Evolutionary conservation across 2,329 filamentous ascomycete species (phyloP).

Genomic region (Aspergillus intermedius): DNA sequence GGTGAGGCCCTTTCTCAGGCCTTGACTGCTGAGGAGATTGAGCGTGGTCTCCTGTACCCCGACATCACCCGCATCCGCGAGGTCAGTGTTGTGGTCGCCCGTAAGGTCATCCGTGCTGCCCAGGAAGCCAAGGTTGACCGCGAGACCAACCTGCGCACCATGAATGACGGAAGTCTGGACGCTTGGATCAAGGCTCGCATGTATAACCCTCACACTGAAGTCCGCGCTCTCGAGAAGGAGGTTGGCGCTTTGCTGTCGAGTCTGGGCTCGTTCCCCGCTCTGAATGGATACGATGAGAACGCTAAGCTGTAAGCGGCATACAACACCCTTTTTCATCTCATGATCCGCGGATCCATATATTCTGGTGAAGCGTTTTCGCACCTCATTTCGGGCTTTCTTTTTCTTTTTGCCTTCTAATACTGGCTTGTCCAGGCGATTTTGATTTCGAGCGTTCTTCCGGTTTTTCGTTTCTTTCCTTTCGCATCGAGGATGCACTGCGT

Average conservation of each 20-base stretch:
- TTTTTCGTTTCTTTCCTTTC: constrained; percentile 6
- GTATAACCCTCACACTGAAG: constrained; percentile 45
- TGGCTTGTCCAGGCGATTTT: constrained; percentile 12
- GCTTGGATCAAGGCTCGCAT: constrained; percentile 44
- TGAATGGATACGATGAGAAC: constrained; percentile 24
- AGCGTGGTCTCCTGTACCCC: constrained; percentile 82
- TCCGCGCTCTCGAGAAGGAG: constrained; percentile 42
- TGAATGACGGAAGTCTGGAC: constrained; percentile 40
- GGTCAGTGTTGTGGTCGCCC: constrained; percentile 76
- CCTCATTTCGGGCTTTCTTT: background rate
- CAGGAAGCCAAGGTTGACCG: constrained; percentile 68
- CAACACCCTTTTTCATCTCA: constrained; percentile 5
- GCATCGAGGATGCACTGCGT: constrained; percentile 10
- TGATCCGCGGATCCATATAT: background rate
- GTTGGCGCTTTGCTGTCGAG: constrained; percentile 38
- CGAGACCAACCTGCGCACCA: constrained; percentile 37
- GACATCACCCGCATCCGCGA: constrained; percentile 86
- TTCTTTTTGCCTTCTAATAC: constrained; percentile 7
- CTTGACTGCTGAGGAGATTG: constrained; percentile 73
- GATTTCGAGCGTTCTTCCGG: constrained; percentile 15
- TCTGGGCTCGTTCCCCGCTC: constrained; percentile 18
- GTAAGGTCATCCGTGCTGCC: constrained; percentile 88
- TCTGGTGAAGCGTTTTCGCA: background rate
- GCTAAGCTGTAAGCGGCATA: constrained; percentile 27
- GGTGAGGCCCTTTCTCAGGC: constrained; percentile 72